Conservation (phyloP, 2,329 filamentous ascomycete species). For the Sporothrix mexicana region DNA sequence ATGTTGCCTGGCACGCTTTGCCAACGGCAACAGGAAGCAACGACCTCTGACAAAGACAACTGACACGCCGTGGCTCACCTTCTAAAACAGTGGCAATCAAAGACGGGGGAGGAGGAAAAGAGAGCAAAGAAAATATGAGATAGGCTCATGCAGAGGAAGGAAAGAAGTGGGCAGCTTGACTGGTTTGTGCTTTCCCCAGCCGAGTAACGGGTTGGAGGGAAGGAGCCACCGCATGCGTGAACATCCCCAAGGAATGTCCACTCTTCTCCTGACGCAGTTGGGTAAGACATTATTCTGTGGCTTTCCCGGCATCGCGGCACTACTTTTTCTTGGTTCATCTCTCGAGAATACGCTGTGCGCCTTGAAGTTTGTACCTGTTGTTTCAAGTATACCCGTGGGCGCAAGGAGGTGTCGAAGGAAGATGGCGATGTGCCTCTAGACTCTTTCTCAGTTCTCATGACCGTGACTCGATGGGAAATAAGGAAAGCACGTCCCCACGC, state of each 20-base stretch:
- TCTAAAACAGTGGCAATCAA: slow-evolving; percentile 15
- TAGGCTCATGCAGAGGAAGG: neutral
- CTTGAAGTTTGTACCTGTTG: neutral
- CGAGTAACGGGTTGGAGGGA: slow-evolving; percentile 37
- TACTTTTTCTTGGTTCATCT: neutral
- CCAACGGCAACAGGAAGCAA: neutral
- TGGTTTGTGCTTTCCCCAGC: slow-evolving; percentile 22
- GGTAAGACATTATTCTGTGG: slow-evolving; percentile 9
- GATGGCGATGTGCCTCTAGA: slow-evolving; percentile 55
- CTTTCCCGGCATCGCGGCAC: slow-evolving; percentile 4
- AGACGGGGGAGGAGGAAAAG: neutral
- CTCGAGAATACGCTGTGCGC: neutral
- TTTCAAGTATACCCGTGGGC: slow-evolving; percentile 10
- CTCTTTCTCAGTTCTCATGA: slow-evolving; percentile 46
- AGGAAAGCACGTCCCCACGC: slow-evolving; percentile 5
- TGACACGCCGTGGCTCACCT: neutral
- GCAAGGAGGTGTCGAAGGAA: slow-evolving; percentile 16
- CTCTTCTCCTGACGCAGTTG: neutral
- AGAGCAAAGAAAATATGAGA: slow-evolving; percentile 34
- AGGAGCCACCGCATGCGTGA: slow-evolving; percentile 1
- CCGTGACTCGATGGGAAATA: slow-evolving; percentile 17
- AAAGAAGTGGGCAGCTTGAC: slow-evolving; percentile 37
- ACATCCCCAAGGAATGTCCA: neutral
- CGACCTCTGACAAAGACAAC: neutral
- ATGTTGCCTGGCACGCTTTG: neutral